Evolutionary conservation across 2,329 filamentous ascomycete species (phyloP).

Genomic region (Epichloe amarillans): DNA sequence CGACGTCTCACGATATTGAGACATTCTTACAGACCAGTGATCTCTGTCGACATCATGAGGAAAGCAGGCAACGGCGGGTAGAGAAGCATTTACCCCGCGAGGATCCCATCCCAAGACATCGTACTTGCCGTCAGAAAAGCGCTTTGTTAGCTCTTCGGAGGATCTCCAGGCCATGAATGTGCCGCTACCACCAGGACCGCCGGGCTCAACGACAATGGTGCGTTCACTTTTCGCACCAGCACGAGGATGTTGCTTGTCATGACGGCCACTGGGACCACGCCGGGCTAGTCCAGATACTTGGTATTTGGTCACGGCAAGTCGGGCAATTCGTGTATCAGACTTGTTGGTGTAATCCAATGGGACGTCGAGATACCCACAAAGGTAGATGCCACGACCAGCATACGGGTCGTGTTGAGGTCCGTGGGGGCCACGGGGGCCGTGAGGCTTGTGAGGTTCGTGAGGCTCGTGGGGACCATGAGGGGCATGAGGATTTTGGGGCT

Average conservation of each 20-base stretch:
- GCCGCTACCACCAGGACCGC: constrained; percentile 36
- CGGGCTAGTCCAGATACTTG: constrained; percentile 31
- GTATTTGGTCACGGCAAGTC: constrained; percentile 35
- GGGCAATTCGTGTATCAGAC: constrained; percentile 28
- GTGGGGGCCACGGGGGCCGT: background rate
- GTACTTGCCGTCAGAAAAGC: constrained; percentile 28
- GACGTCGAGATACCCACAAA: constrained; percentile 35
- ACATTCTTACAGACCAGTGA: constrained; percentile 28
- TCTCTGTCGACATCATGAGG: constrained; percentile 31
- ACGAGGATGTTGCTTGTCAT: constrained; percentile 2
- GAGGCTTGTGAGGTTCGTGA: background rate
- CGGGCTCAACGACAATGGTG: constrained; percentile 36
- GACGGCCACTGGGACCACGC: background rate
- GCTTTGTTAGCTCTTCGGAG: constrained; percentile 23
- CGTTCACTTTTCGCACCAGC: constrained; percentile 27
- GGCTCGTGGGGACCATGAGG: background rate
- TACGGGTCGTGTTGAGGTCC: constrained; percentile 17
- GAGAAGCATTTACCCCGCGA: constrained; percentile 36
- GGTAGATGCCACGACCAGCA: constrained; percentile 28
- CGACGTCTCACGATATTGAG: constrained; percentile 25
- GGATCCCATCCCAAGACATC: constrained; percentile 42
- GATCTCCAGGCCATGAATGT: constrained; percentile 26
- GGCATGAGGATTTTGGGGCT: background rate
- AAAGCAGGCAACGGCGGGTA: constrained; percentile 32
- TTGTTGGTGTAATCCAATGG: constrained; percentile 34